Base-by-base conservation (phyloP, 2,329 filamentous ascomycete species). In the Parafenestella ontariensis region DNA sequence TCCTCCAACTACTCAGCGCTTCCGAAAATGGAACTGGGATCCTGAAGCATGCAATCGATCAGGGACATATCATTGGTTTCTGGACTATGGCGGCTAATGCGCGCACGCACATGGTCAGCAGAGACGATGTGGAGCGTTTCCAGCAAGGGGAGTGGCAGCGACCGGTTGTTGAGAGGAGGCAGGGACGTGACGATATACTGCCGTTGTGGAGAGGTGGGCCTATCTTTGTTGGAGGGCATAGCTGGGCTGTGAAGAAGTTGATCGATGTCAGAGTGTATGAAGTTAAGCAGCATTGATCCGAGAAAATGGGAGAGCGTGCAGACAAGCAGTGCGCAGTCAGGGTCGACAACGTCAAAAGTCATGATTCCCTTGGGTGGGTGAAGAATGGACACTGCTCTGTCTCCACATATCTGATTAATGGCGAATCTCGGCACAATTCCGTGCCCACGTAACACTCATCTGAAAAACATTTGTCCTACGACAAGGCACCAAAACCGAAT, bases 121-220 rank as follows among this genome's bases (percentile, higher is more conserved):
- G 54, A 28, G 58, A 58, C 4, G 65, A 68, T 45, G 56, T 68
- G 7, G 55, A 62, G 44, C 40, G 55, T 5, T 68, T 68, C 20
- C 63, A 64, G 23, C 49, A 62, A 26, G 65, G 65, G n/a, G 59
- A 64, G 33, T 68, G 65, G 65, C 63, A 66, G 29, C 47, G 29
- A 17, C 39, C 34, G 6, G 54, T 68, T 13, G 41, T 44, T 18
- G 46, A 56, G 39, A 55, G 63, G 33, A 55, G 63, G 26, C 31
- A 48, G 18, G 54, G 47, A 4, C 49, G 56, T 13, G 15, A 54
- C 1, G 65, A 68, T 46, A 56, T 66, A 1, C 40, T 68, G 26
- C 65, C 65, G 15, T 41, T 65, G 5, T 66, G 63, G 65, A 61
- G 65, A 54, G 63, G 63, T 40, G 65, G 65, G 24, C 65, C 63